phyloP scores from a whole-genome alignment of 371 early-diverging fungal species.

The Fennellomyces sp. region DNA sequence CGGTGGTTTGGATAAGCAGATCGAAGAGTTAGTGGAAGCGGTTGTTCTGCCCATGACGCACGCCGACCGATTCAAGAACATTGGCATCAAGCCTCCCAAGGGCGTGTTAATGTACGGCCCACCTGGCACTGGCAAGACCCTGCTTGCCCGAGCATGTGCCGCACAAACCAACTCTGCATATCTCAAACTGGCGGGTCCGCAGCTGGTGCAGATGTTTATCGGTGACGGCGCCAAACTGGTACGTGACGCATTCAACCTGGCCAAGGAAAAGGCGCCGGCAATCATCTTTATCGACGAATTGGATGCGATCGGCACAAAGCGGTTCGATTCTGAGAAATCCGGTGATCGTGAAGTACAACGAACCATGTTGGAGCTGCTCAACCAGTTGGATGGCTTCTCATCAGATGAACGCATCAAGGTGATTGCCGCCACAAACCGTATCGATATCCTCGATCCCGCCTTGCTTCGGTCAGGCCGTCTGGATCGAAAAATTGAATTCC shows the following conservation, averaged over 20 bases:
- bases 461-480: slow-evolving; percentile 98
- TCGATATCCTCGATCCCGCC: slow-evolving; percentile 99
- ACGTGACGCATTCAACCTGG: slow-evolving; percentile 98
- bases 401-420: slow-evolving; percentile 98
- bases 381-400: slow-evolving; percentile 99
- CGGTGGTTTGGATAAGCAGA: slow-evolving; percentile 30
- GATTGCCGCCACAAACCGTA: slow-evolving; percentile 99
- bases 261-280: slow-evolving; percentile 98
- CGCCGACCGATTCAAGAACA: slow-evolving; percentile 75
- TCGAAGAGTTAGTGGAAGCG: slow-evolving; percentile 36
- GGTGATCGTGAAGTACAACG: slow-evolving; percentile 99
- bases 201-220: slow-evolving; percentile 99
- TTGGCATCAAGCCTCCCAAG: slow-evolving; percentile 96
- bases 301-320: slow-evolving; percentile 99
- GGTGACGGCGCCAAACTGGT: slow-evolving; percentile 99
- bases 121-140: slow-evolving; percentile 92
- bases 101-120: slow-evolving; percentile 97
- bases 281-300: slow-evolving; percentile 99
- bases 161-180: slow-evolving; percentile 87
- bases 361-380: slow-evolving; percentile 99
- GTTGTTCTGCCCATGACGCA: slow-evolving; percentile 37
- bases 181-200: slow-evolving; percentile 98
- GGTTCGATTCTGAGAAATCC: slow-evolving; percentile 97
- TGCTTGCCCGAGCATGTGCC: slow-evolving; percentile 71
- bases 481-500: slow-evolving; percentile 99